Evolutionary conservation across 1,284 basidiomycete species (phyloP), one percentile per base, ranked within the genome.

Genomic region (Malassezia caprae): DNA sequence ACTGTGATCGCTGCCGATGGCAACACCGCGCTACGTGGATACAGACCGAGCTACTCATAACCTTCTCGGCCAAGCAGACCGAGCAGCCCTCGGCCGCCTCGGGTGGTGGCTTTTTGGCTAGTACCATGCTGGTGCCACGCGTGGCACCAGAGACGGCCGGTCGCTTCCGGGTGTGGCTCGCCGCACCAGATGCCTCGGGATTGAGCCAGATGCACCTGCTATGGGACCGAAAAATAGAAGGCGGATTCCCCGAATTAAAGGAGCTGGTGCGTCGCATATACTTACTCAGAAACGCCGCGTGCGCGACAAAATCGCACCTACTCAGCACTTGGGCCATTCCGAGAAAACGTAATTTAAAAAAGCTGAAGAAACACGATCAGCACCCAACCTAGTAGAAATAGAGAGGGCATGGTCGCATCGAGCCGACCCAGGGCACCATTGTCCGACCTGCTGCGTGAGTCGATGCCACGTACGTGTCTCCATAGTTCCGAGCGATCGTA

Each of bases 1-100:
- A 49, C 27, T 58, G 56, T 35, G 51, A 58, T 30, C 56, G 56
- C 15, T 58, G 56, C 31, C 45, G 56, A 24, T 58, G 56, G 56
- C 51, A 53, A 31, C 56, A 53, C 17, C 56, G 56, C 2, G 56
- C 56, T 10, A 49, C 46, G 3, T 58, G 56, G 56, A 2, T 58
- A 5, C 56, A 58, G 42, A 58, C 56, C 11, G 56, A 58, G 32
- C 42, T 58, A 21, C 32, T 58, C 13, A 40, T 58, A 3, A 58
- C 56, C 8, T 58, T 58, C 17, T 50, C 51, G 8, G 47, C 28
- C 2, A 54, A 53, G 28, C 45, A 48, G 8, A 21, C 39, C 3
- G 13, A 21, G 24, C 39, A 48, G 8, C 41, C 27, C 0, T 45
- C 51, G 7, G 26, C 32, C 7, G 51, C 46, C 13, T 58, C 56